Percentiles rank a stretch among this genome's conserved stretches.
These are phyloP conservation scores for Syncephalastrum contaminatum DNA, from an alignment of 371 early-diverging fungal genomes.

Conservation along the genomic window DNA sequence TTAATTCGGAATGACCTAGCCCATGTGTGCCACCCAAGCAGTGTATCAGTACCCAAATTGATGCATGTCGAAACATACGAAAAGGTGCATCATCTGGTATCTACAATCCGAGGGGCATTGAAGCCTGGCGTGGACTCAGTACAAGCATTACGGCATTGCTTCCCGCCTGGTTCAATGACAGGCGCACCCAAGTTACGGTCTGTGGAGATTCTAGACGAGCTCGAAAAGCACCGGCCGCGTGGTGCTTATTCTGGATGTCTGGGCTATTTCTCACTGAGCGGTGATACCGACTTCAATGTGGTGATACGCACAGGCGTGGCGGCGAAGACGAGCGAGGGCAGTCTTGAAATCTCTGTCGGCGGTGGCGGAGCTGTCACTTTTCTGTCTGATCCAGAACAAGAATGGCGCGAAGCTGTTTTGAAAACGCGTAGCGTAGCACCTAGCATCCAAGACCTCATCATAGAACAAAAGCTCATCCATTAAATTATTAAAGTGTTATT, in stretches of 20 bases:
- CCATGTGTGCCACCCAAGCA: constrained; percentile 60
- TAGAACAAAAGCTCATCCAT: too few species aligned
- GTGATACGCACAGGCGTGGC: constrained; percentile 82
- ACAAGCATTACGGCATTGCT: constrained; percentile 74
- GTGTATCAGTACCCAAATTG: constrained; percentile 80
- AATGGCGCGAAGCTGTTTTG: constrained; percentile 80
- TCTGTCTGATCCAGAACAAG: constrained; percentile 80
- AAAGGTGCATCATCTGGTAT: constrained; percentile 92
- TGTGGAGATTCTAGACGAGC: constrained; percentile 72
- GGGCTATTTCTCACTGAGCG: constrained; percentile 81
- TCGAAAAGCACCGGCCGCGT: constrained; percentile 70
- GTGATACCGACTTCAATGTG: constrained; percentile 72
- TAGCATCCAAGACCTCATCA: constrained; percentile 26
- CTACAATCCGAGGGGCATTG: constrained; percentile 76
- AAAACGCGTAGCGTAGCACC: constrained; percentile 67
- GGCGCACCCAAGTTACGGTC: constrained; percentile 95
- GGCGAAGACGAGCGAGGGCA: constrained; percentile 9
- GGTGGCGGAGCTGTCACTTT: constrained; percentile 95
- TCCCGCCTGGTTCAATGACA: constrained; percentile 97
- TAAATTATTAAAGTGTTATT: background rate
- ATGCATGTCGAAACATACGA: constrained; percentile 91
- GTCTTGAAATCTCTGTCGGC: constrained; percentile 69
- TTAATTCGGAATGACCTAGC: constrained; percentile 93
- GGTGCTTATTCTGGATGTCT: constrained; percentile 93
- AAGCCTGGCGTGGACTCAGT: constrained; percentile 63